phyloP scores from a whole-genome alignment of 1,284 basidiomycete genomes.

The Taiwanofungus camphoratus region DNA sequence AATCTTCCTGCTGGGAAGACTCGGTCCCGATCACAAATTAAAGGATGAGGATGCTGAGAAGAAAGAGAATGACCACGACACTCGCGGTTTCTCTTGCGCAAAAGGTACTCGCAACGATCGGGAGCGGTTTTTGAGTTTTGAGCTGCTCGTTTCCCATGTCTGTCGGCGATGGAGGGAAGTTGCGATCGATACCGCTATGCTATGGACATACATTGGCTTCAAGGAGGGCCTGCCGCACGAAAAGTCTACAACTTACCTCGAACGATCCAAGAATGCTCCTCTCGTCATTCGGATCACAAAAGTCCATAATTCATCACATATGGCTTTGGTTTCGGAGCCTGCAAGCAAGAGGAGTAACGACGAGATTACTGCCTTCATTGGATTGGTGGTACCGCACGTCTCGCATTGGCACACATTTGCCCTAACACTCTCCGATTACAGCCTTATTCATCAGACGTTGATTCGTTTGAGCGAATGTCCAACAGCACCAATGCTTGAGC shows the following conservation, averaged over 20 bases:
- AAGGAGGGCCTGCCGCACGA: conserved; percentile 37
- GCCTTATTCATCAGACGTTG: conserved; percentile 46
- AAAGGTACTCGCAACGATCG: too few relatives aligned
- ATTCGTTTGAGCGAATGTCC: conserved; percentile 39
- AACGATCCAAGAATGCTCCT: conserved; percentile 30
- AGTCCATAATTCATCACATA: too few relatives aligned
- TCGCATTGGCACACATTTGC: conserved; percentile 47
- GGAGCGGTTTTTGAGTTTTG: too few relatives aligned
- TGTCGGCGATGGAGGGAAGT: conserved; percentile 32
- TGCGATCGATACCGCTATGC: conserved; percentile 27
- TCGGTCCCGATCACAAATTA: conserved; percentile 22
- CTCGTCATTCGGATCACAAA: conserved; percentile 28
- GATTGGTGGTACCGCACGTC: conserved; percentile 35
- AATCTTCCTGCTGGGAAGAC: conserved; percentile 48
- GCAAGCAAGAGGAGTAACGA: conserved; percentile 42
- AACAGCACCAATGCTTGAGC: conserved; percentile 47
- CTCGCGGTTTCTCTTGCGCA: too few relatives aligned
- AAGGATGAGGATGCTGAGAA: too few relatives aligned
- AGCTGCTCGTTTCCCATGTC: conserved; percentile 38
- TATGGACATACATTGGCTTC: conserved; percentile 39
- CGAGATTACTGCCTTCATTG: conserved; percentile 42
- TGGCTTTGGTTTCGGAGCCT: conserved; percentile 39
- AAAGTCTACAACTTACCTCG: conserved; percentile 40
- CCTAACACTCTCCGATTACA: conserved; percentile 48
- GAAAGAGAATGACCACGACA: too few relatives aligned